Conservation (phyloP, 495 filamentous ascomycete genomes). For the Penicillium goetzii region DNA sequence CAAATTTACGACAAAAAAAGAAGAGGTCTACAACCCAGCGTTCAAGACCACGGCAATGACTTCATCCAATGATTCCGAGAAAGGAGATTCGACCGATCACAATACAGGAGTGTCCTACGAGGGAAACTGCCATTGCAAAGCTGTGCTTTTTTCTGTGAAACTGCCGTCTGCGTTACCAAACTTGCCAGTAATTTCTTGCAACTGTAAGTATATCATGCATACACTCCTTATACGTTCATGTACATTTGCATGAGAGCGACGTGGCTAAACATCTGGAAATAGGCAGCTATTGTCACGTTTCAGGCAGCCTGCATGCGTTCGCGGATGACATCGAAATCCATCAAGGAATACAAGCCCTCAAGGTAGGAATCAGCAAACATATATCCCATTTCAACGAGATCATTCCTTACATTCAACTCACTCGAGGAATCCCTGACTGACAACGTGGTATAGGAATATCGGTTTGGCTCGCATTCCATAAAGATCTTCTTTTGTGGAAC, state of each 20-base stretch:
- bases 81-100: neutral
- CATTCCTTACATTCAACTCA: neutral
- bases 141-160: neutral
- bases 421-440: neutral
- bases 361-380: neutral
- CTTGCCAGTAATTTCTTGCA: neutral
- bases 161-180: neutral
- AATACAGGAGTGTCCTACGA: neutral
- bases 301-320: neutral
- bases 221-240: too few relatives aligned
- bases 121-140: constrained; percentile 1
- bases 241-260: too few relatives aligned
- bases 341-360: neutral
- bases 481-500: constrained; percentile 5
- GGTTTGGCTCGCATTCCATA: neutral
- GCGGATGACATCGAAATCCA: neutral
- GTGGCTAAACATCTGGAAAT: neutral
- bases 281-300: neutral
- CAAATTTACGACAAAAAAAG: neutral
- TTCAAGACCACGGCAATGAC: neutral
- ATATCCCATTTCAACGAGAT: neutral
- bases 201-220: neutral
- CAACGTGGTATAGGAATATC: neutral
- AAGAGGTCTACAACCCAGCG: neutral
- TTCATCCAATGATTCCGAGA: neutral